Evolutionary conservation across 2,329 filamentous ascomycete species (phyloP), one percentile per base, ranked within the genome.

Genomic region (Pseudocercospora ulei): DNA sequence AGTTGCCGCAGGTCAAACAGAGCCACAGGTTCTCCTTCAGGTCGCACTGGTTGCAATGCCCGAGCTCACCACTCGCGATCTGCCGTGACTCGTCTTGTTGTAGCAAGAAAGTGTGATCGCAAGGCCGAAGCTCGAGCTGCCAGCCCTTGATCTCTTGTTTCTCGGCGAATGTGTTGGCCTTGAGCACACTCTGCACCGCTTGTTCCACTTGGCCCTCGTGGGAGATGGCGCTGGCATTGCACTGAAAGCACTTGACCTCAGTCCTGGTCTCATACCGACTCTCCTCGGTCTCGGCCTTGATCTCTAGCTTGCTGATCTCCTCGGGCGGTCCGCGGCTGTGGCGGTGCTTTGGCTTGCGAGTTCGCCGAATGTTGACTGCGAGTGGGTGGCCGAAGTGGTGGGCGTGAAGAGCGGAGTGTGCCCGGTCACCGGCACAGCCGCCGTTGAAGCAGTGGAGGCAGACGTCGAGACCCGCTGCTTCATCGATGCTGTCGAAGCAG

Each of bases 361-460:
- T 85, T 52, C 90, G 78, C 57, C 79, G 81, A 59, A 98, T 94
- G 59, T 96, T 96, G 48, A 96, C 70, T 6, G 78, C 80, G 12
- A 98, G 70, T 12, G 88, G 82, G 52, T 98, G 90, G 42, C 70
- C 71, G 44, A 70, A 72, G 8, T 76, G 69, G 39, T 71, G 67
- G 52, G 76, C 73, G 60, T 98, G 90, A 42, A 90, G 75, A 35
- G 71, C 65, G 14, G 76, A 77, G 64, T 98, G 90, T 38, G 77
- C 71, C 43, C 80, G 73, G 22, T 85, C 76, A 43, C 83, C 81
- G 6, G 78, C 73, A 59, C 92, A 98, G 40, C 87, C 90, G 46
- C 90, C 92, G 65, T 98, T 96, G 70, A 94, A 98, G 68, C 90
- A 98, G 64, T 82, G 78, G 2, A 98, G 78, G 61, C 90, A 98